Percentiles rank a stretch among this genome's conserved stretches.
Conservation (phyloP, 2,329 filamentous ascomycete species). For the Penicillium capsulatum region DNA sequence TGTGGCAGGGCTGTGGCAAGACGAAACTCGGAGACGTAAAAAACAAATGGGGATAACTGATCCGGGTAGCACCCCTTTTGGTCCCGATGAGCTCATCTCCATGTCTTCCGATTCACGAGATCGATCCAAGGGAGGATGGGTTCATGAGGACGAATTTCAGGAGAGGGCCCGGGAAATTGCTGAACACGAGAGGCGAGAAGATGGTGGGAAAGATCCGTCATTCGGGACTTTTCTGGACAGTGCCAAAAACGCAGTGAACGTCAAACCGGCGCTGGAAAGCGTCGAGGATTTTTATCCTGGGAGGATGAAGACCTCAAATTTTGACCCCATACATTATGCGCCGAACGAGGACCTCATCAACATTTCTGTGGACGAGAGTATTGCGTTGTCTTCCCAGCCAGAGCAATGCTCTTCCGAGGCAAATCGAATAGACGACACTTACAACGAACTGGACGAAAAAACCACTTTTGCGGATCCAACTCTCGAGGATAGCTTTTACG, state of each 20-base stretch:
- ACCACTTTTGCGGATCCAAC: conserved; percentile 10
- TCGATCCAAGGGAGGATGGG: conserved; percentile 73
- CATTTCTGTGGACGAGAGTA: conserved; percentile 62
- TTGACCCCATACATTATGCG: conserved; percentile 3
- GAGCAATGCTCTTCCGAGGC: conserved; percentile 44
- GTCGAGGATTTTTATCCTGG: conserved; percentile 77
- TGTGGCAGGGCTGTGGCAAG: conserved; percentile 89
- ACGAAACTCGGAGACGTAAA: conserved; percentile 77
- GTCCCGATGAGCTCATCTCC: conserved; percentile 73
- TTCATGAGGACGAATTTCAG: conserved; percentile 82
- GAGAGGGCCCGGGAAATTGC: conserved; percentile 62
- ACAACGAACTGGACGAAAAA: conserved; percentile 8
- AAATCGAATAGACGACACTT: conserved; percentile 24
- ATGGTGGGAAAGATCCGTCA: conserved; percentile 42
- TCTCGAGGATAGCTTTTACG: conserved; percentile 23
- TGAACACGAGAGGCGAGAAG: conserved; percentile 56
- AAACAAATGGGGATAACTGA: conserved; percentile 62
- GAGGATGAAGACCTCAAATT: neutral
- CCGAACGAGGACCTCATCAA: conserved; percentile 17
- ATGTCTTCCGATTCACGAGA: conserved; percentile 82
- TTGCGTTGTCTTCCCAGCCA: conserved; percentile 49
- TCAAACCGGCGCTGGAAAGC: conserved; percentile 78
- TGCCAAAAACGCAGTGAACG: conserved; percentile 50
- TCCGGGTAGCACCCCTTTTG: conserved; percentile 70
- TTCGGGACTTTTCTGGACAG: conserved; percentile 65